Conservation (phyloP, 2,329 filamentous ascomycete species). For the Trichoderma polysporum region DNA sequence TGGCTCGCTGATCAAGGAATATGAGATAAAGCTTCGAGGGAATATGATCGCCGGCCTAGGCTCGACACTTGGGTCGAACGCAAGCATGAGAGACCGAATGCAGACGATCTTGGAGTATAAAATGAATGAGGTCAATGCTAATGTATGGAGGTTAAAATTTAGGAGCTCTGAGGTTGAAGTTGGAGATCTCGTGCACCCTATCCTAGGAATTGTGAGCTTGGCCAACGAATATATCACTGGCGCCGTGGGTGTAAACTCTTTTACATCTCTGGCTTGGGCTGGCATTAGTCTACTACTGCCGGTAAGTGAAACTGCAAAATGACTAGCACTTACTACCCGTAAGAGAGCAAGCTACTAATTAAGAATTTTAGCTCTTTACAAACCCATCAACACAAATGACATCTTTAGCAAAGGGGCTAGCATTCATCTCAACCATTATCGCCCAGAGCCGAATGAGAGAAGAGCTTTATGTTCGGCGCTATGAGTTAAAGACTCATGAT, state of each 20-base stretch:
- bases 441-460: constrained; percentile 6
- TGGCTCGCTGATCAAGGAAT: not conserved
- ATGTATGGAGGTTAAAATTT: not conserved
- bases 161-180: not conserved
- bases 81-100: not conserved
- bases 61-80: not conserved
- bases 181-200: not conserved
- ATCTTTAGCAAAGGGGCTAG: not conserved
- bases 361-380: not conserved
- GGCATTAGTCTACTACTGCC: not conserved
- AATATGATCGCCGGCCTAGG: not conserved
- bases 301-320: not conserved
- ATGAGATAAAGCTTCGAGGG: not conserved
- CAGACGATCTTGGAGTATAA: not conserved
- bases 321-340: not conserved
- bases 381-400: not conserved
- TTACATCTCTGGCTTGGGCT: not conserved
- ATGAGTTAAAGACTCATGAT: not conserved
- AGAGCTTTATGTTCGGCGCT: not conserved
- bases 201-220: not conserved
- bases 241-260: not conserved
- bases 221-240: not conserved
- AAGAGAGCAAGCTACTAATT: not conserved
- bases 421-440: constrained; percentile 1
- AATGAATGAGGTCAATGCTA: not conserved